Conservation (phyloP, 2,329 filamentous ascomycete genomes). For the Magnaporthiopsis incrustans region DNA sequence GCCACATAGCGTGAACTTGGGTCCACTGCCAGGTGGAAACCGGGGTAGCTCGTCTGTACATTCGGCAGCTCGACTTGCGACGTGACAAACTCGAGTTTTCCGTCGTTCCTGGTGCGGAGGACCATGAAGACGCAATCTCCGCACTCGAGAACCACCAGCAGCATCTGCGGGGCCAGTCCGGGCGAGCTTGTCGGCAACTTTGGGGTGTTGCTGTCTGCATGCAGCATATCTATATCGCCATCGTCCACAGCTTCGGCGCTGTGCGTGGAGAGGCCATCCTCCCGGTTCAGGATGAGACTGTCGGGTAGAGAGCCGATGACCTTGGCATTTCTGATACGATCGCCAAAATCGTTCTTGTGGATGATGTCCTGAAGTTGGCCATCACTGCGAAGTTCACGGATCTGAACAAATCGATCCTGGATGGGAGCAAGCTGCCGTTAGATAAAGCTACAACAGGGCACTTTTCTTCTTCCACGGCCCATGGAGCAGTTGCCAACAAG, state of each 20-base stretch:
- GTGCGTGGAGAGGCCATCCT: slow-evolving; percentile 14
- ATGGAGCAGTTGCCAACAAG: neutral
- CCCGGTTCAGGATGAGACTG: slow-evolving; percentile 20
- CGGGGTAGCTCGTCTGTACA: slow-evolving; percentile 49
- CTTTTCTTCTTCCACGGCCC: neutral
- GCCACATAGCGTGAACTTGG: slow-evolving; percentile 63
- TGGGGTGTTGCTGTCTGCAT: slow-evolving; percentile 14
- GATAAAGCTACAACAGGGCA: neutral
- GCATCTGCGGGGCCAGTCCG: slow-evolving; percentile 64
- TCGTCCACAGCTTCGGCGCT: slow-evolving; percentile 31
- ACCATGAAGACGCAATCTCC: slow-evolving; percentile 73
- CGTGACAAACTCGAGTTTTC: slow-evolving; percentile 50
- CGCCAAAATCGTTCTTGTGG: slow-evolving; percentile 71
- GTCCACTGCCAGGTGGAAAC: slow-evolving; percentile 66
- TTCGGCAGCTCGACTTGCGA: slow-evolving; percentile 52
- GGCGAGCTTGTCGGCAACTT: slow-evolving; percentile 12
- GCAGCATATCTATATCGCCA: slow-evolving; percentile 27
- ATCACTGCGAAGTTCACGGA: slow-evolving; percentile 64
- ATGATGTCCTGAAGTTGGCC: slow-evolving; percentile 67
- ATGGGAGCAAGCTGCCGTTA: slow-evolving; percentile 9
- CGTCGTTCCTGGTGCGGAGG: slow-evolving; percentile 38
- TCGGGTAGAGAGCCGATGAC: slow-evolving; percentile 56
- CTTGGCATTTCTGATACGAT: slow-evolving; percentile 69
- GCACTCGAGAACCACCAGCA: slow-evolving; percentile 68
- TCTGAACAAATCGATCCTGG: slow-evolving; percentile 69